Evolutionary conservation across 371 early-diverging fungal species (phyloP).

Genomic region (Saksenaea vasiformis): DNA sequence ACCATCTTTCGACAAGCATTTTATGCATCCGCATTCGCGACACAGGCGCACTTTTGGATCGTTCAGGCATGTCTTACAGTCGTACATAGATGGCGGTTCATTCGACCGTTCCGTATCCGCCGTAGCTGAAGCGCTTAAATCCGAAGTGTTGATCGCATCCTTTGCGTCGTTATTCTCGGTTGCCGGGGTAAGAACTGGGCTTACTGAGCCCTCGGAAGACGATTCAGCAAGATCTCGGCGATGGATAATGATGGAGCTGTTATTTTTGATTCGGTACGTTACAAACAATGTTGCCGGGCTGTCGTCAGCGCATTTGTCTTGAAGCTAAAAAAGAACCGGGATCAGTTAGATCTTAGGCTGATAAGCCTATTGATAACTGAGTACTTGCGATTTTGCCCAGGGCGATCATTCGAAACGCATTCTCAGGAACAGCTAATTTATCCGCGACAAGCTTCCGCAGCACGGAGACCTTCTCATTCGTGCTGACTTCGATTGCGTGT

Average conservation of each 20-base stretch:
- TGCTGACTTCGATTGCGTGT: not conserved
- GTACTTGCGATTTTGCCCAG: constrained; percentile 35
- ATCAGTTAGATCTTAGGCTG: too few species aligned
- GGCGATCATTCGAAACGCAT: constrained; percentile 24
- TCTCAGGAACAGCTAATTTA: not conserved
- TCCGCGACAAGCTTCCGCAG: constrained; percentile 19
- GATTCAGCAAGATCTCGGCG: not conserved
- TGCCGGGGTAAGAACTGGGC: not conserved
- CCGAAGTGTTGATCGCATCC: not conserved
- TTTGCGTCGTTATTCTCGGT: not conserved
- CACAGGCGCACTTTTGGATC: constrained; percentile 45
- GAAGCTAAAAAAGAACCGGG: constrained; percentile 13
- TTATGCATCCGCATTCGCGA: constrained; percentile 54
- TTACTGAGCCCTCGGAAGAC: not conserved
- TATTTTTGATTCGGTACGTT: constrained; percentile 28
- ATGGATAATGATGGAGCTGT: constrained; percentile 25
- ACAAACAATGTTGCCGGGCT: constrained; percentile 16
- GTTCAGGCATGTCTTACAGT: constrained; percentile 45
- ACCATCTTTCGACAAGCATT: constrained; percentile 54
- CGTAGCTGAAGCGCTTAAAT: not conserved
- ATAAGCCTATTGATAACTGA: not conserved
- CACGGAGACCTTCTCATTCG: constrained; percentile 18
- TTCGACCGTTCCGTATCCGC: not conserved
- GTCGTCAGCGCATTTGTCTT: constrained; percentile 19
- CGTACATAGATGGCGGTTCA: not conserved